phyloP scores from a whole-genome alignment of 169 alveolate species.

The Plasmodium gaboni region DNA sequence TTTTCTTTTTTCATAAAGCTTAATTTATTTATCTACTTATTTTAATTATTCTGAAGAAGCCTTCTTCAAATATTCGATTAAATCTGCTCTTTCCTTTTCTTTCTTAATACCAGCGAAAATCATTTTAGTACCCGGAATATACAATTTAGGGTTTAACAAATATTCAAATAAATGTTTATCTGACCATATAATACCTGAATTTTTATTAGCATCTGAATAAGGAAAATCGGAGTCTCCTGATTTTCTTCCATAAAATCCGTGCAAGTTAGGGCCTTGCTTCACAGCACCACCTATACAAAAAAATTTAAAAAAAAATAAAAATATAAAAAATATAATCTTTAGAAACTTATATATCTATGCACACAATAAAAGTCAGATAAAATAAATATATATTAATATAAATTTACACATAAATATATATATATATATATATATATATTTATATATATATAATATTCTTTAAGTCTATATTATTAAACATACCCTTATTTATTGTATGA shows the following conservation, averaged over 20 bases:
- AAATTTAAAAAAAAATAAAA: not conserved
- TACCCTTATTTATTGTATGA: constrained; percentile 92
- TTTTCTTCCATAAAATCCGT: constrained; percentile 91
- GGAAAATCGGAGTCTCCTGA: constrained; percentile 91
- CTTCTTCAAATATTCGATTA: constrained; percentile 93
- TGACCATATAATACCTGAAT: constrained; percentile 92
- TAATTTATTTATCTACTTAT: not conserved
- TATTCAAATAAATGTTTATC: constrained; percentile 93
- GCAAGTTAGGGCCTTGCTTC: constrained; percentile 92
- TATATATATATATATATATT: not conserved
- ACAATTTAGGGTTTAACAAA: constrained; percentile 92
- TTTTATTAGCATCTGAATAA: constrained; percentile 93
- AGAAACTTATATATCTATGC: no score
- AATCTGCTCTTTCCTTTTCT: constrained; percentile 96
- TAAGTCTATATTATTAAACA: not conserved
- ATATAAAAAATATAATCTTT: not conserved
- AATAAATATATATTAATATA: not conserved
- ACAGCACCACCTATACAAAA: constrained; percentile 90
- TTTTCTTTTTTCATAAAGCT: constrained; percentile 2
- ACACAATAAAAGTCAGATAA: not conserved
- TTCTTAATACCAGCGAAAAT: constrained; percentile 97
- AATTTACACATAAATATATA: not conserved
- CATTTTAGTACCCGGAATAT: constrained; percentile 97
- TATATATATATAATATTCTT: constrained; percentile 4
- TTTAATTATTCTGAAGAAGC: constrained; percentile 79